A percentile compares a stretch with the other conserved stretches of the same genome.
phyloP scores from a whole-genome alignment of 2,329 filamentous ascomycete species.

The Cladophialophora chaetospira region DNA sequence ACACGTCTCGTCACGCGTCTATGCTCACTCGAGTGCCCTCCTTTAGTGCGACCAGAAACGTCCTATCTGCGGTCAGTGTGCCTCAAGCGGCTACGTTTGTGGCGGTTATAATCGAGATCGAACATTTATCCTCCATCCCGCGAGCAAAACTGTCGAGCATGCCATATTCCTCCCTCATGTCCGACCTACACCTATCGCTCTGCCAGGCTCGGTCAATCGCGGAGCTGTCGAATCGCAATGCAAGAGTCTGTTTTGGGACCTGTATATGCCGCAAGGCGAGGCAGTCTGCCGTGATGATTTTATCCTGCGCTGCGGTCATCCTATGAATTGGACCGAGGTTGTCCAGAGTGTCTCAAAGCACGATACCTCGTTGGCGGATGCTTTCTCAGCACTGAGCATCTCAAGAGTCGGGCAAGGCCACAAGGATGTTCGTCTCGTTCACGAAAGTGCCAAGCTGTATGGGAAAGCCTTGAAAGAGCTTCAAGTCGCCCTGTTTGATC shows the following conservation, averaged over 20 bases:
- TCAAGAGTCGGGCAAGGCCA: conserved; percentile 32
- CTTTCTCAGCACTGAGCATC: conserved; percentile 31
- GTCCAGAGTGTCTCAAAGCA: conserved; percentile 24
- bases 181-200: conserved; percentile 16
- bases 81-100: conserved; percentile 59
- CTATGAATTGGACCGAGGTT: conserved; percentile 32
- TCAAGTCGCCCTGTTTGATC: conserved; percentile 40
- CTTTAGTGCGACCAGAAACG: conserved; percentile 64
- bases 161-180: conserved; percentile 26
- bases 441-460: conserved; percentile 40
- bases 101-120: conserved; percentile 64
- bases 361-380: conserved; percentile 26
- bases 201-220: conserved; percentile 27
- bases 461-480: conserved; percentile 40
- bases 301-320: conserved; percentile 26
- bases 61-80: conserved; percentile 63
- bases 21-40: background rate
- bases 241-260: conserved; percentile 29
- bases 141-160: conserved; percentile 26
- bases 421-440: conserved; percentile 33
- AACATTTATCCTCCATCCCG: conserved; percentile 56
- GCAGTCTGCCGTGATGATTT: conserved; percentile 24
- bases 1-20: conserved; percentile 2
- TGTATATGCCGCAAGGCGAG: conserved; percentile 29
- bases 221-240: conserved; percentile 27